Evolutionary conservation across 768 basidiomycete genomes (phyloP), one percentile per base, ranked within the genome.

Genomic region (Dentipellis fragilis): DNA sequence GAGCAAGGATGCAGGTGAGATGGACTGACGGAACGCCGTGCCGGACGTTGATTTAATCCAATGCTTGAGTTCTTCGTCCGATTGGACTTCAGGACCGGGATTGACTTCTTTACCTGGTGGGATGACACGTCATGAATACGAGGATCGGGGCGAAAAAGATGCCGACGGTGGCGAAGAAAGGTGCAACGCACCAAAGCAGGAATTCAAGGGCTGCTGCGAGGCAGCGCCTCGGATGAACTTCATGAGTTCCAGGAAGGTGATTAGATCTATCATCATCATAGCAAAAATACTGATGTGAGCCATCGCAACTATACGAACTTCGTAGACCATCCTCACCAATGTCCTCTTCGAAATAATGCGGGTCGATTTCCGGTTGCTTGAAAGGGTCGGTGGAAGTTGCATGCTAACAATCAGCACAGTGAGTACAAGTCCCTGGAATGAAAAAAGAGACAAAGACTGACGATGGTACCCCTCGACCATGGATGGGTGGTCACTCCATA

Each of bases 391-490:
- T 52, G 12, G 69, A 70, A 0, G 49, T 58, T 7, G 69, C 63
- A 52, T 69, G 67, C 66, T 69, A 67, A 64, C 52, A 48, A 3
- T 16, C 51, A 17, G 14, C 39, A 34, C 51, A 3, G 40, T 12
- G 4, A 29, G 40, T 3, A 22, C 36, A 16, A 36, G 47, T n/a
- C 21, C 8, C 23, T 49, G 34, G 7, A 19, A 38, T 23, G 4
- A 49, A 14, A 14, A n/a, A 39, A 35, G 17, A 16, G 45, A 14
- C 2, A 14, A 37, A 35, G 9, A 67, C 74, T 39, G 51, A 78
- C 78, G 55, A 81, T 75, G 0, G 74, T 70, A 1, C 80, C 80
- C 11, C 78, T 66, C 10, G 75, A 77, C 58, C 78, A 71, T 1
- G 69, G 69, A 50, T 80, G 74, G 54, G 76, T 75, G n/a, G 70